Evolutionary conservation across 2,329 filamentous ascomycete species (phyloP).

Genomic region (Cladorrhinum sp.): DNA sequence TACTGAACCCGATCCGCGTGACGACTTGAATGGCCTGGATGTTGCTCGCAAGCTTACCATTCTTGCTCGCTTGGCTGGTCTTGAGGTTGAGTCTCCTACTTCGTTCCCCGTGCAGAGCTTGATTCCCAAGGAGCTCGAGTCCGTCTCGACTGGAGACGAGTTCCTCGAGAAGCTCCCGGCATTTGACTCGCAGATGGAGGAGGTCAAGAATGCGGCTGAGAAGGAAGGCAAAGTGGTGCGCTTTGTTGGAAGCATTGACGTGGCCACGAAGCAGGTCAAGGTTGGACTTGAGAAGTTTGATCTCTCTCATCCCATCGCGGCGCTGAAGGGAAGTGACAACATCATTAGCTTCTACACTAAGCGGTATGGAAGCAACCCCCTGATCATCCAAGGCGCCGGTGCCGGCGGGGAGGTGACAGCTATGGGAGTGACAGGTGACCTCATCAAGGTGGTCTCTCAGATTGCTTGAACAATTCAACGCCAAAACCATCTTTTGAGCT

Average conservation of each 20-base stretch:
- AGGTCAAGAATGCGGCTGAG: slow-evolving; percentile 79
- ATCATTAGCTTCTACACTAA: slow-evolving; percentile 99
- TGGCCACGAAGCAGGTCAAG: slow-evolving; percentile 76
- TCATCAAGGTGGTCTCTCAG: slow-evolving; percentile 82
- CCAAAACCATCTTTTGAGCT: not conserved
- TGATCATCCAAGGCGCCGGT: slow-evolving; percentile 92
- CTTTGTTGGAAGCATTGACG: slow-evolving; percentile 91
- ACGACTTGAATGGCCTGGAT: slow-evolving; percentile 83
- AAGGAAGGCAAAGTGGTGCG: slow-evolving; percentile 87
- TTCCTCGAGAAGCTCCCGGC: slow-evolving; percentile 77
- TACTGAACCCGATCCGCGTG: slow-evolving; percentile 82
- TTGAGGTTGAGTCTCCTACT: slow-evolving; percentile 78
- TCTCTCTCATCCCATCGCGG: slow-evolving; percentile 84
- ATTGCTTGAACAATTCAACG: slow-evolving; percentile 37
- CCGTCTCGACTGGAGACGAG: slow-evolving; percentile 72
- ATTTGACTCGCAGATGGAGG: slow-evolving; percentile 88
- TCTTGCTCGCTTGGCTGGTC: slow-evolving; percentile 77
- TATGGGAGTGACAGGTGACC: slow-evolving; percentile 93
- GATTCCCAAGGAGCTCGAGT: slow-evolving; percentile 84
- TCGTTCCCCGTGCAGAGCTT: slow-evolving; percentile 92
- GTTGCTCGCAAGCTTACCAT: slow-evolving; percentile 97
- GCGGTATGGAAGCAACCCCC: slow-evolving; percentile 83
- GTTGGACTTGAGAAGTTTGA: slow-evolving; percentile 91
- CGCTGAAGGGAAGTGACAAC: slow-evolving; percentile 95
- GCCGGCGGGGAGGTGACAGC: slow-evolving; percentile 94